A percentile compares a stretch with the other conserved stretches of the same genome.
Evolutionary conservation across 75 land plant species (phyloP).

Genomic region (Sequoia sempervirens): DNA sequence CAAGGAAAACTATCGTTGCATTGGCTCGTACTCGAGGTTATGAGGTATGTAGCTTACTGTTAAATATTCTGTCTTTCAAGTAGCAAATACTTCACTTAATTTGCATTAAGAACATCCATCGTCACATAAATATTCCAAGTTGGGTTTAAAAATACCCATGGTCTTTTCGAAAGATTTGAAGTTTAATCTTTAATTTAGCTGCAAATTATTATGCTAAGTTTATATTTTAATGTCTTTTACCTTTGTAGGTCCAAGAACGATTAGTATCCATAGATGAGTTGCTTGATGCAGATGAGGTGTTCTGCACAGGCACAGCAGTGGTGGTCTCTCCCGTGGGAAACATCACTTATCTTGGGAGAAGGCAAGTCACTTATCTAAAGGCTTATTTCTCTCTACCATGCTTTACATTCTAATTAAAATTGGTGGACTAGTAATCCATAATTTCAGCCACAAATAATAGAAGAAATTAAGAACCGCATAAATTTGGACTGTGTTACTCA

Average conservation of each 20-base stretch:
- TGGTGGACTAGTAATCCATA: background rate
- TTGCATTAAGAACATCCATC: background rate
- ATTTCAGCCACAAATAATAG: too few species aligned
- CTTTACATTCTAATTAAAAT: background rate
- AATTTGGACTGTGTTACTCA: too few species aligned
- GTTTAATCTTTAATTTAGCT: background rate
- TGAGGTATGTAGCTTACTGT: slow-evolving; percentile 14
- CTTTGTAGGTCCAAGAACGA: slow-evolving; percentile 46
- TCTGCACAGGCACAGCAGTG: slow-evolving; percentile 66
- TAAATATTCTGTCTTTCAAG: background rate
- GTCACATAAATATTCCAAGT: background rate
- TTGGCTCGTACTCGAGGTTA: slow-evolving; percentile 53
- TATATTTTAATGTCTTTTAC: background rate
- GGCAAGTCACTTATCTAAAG: slow-evolving; percentile 20
- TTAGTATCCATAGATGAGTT: slow-evolving; percentile 37
- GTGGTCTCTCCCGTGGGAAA: slow-evolving; percentile 58
- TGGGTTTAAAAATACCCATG: background rate
- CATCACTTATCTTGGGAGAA: slow-evolving; percentile 34
- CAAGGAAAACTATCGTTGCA: slow-evolving; percentile 72
- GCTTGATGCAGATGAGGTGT: slow-evolving; percentile 61
- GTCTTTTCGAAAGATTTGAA: background rate
- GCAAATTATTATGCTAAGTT: background rate
- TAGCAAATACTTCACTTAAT: background rate
- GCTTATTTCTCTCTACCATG: background rate
- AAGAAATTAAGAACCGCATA: too few species aligned